A percentile compares a stretch with the other conserved stretches of the same genome.
Conservation (phyloP, 1,284 basidiomycete genomes). For the Irpex sp. region DNA sequence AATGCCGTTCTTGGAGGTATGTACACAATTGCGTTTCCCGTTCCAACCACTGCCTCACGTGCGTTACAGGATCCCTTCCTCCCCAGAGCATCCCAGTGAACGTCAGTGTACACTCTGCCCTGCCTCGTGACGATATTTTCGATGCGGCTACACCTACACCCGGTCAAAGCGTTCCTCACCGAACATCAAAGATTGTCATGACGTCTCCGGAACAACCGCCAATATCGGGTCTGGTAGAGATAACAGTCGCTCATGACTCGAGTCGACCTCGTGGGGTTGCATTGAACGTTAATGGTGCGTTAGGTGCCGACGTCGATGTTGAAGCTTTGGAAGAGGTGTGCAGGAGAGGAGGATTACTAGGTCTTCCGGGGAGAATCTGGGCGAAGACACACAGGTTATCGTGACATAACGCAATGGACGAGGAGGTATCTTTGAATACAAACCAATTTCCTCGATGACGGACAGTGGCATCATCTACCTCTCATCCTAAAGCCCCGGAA, state of each 20-base stretch:
- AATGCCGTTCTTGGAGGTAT: conserved; percentile 53
- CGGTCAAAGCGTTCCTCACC: conserved; percentile 24
- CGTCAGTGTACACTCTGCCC: conserved; percentile 41
- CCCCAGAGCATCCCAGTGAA: conserved; percentile 63
- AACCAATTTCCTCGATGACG: too few species aligned
- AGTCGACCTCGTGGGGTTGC: conserved; percentile 45
- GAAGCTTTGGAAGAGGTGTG: conserved; percentile 49
- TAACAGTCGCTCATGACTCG: conserved; percentile 50
- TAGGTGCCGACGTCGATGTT: conserved; percentile 48
- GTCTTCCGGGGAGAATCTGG: conserved; percentile 37
- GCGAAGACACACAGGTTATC: conserved; percentile 21
- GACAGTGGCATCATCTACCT: too few species aligned
- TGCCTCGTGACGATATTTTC: conserved; percentile 4
- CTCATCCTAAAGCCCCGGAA: too few species aligned
- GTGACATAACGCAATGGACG: not conserved
- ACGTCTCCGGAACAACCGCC: conserved; percentile 57
- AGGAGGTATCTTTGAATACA: not conserved
- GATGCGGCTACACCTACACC: conserved; percentile 41
- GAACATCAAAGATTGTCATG: conserved; percentile 41
- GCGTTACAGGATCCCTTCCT: conserved; percentile 40
- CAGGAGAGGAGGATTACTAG: conserved; percentile 32
- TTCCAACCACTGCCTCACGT: not conserved
- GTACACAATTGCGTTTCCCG: conserved; percentile 9
- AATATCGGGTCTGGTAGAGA: conserved; percentile 56
- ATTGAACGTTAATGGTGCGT: conserved; percentile 52